Evolutionary conservation across 1,139 yeast genomes (phyloP).

Genomic region (Nakaseomyces kungkrabaensis): DNA sequence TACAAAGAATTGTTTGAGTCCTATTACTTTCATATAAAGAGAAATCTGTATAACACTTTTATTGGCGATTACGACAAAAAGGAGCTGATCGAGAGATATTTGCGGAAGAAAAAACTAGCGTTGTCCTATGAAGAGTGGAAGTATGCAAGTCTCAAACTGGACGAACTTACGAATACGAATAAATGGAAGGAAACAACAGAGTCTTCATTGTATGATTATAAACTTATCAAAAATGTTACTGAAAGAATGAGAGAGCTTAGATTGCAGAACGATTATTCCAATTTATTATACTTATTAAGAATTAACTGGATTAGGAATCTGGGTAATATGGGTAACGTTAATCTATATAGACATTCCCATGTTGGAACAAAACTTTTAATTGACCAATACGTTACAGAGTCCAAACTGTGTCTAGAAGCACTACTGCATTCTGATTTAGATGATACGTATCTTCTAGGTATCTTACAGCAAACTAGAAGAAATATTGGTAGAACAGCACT

Average conservation of each 20-base stretch:
- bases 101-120: slow-evolving; percentile 42
- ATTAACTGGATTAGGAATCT: slow-evolving; percentile 79
- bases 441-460: slow-evolving; percentile 60
- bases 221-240: slow-evolving; percentile 45
- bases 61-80: slow-evolving; percentile 1
- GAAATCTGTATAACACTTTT: background rate
- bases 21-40: background rate
- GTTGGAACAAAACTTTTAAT: slow-evolving; percentile 80
- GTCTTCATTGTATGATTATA: slow-evolving; percentile 62
- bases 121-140: slow-evolving; percentile 66
- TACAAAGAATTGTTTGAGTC: background rate
- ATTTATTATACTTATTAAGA: slow-evolving; percentile 61
- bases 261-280: slow-evolving; percentile 43
- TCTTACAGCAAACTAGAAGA: slow-evolving; percentile 78
- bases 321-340: slow-evolving; percentile 80
- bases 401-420: slow-evolving; percentile 50
- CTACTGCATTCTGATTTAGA: slow-evolving; percentile 42
- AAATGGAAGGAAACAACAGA: slow-evolving; percentile 60
- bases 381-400: slow-evolving; percentile 75
- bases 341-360: slow-evolving; percentile 65
- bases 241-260: slow-evolving; percentile 56
- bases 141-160: slow-evolving; percentile 51
- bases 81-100: background rate
- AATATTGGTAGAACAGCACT: slow-evolving; percentile 91
- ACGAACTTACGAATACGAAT: slow-evolving; percentile 46